Conservation (phyloP, 768 basidiomycete genomes). For the Russula vinacea region DNA sequence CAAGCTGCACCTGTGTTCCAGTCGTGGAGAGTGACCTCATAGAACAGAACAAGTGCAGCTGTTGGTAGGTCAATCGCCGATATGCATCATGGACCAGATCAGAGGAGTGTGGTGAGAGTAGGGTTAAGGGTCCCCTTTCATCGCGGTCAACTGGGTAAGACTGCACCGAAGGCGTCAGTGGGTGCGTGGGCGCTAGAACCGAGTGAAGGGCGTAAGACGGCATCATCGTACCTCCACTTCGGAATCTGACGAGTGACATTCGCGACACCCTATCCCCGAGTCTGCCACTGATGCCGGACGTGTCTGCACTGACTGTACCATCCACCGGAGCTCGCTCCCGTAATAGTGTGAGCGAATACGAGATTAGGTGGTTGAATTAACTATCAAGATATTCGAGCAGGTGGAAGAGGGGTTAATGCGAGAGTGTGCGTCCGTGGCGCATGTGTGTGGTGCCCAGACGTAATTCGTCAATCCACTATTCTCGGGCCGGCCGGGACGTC, state of each 20-base stretch:
- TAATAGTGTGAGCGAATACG: too few relatives aligned
- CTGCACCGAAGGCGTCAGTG: neutral
- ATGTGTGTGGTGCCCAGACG: neutral
- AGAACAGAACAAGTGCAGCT: constrained; percentile 73
- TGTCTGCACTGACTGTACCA: constrained; percentile 21
- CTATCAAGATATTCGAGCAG: neutral
- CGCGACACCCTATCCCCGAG: constrained; percentile 9
- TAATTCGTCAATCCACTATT: neutral
- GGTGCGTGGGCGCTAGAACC: neutral
- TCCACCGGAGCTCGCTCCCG: neutral
- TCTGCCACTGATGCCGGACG: constrained; percentile 26
- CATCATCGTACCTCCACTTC: constrained; percentile 17
- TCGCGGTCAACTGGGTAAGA: neutral
- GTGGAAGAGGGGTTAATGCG: neutral
- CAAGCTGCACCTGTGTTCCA: constrained; percentile 62
- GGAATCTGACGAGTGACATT: constrained; percentile 15
- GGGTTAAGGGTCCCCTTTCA: constrained; percentile 6
- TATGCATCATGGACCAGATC: constrained; percentile 65
- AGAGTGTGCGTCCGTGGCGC: neutral
- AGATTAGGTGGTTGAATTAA: neutral
- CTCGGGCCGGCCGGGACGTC: constrained; percentile 16
- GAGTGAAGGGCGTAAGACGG: neutral
- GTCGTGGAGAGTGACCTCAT: constrained; percentile 64
- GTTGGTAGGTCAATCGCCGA: constrained; percentile 58
- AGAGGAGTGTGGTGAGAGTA: constrained; percentile 27